Evolutionary conservation across 352 stramenopile genomes (phyloP).

Genomic region (Globisporangium orthogonon): DNA sequence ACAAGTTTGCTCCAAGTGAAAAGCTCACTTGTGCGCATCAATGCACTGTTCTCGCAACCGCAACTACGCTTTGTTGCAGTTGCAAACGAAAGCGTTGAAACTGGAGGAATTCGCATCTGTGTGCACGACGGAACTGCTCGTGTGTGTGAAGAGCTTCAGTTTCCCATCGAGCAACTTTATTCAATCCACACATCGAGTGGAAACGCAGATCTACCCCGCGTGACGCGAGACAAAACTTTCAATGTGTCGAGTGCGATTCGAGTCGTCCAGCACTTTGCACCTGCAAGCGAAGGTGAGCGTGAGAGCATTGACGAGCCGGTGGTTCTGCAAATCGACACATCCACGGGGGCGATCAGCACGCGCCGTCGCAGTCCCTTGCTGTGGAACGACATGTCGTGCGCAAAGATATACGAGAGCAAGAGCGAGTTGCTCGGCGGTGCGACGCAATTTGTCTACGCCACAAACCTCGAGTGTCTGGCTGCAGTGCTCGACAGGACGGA

Average conservation of each 20-base stretch:
- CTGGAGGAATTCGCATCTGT: constrained; percentile 15
- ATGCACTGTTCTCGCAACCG: constrained; percentile 20
- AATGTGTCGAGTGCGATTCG: constrained; percentile 17
- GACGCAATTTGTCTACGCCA: constrained; percentile 6
- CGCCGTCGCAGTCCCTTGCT: neutral
- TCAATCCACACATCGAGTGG: neutral
- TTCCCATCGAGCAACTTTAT: constrained; percentile 15
- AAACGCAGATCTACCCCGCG: constrained; percentile 1
- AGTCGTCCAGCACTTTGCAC: constrained; percentile 10
- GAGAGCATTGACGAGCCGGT: constrained; percentile 2
- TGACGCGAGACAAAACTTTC: constrained; percentile 7
- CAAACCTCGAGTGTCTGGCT: constrained; percentile 20
- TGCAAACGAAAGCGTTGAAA: neutral
- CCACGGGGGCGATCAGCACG: constrained; percentile 8
- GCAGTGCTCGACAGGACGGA: constrained; percentile 10
- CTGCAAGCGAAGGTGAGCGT: neutral
- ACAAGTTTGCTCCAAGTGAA: constrained; percentile 12
- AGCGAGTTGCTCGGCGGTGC: constrained; percentile 3
- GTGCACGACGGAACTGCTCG: constrained; percentile 17
- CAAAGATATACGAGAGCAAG: constrained; percentile 4
- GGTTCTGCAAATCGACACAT: constrained; percentile 16
- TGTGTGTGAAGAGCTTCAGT: constrained; percentile 17
- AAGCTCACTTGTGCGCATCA: constrained; percentile 21
- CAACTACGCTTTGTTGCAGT: constrained; percentile 20
- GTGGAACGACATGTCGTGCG: constrained; percentile 2